These are phyloP conservation scores for Morella rubra DNA, from an alignment of 306 rosid species.

Conservation along the genomic window DNA sequence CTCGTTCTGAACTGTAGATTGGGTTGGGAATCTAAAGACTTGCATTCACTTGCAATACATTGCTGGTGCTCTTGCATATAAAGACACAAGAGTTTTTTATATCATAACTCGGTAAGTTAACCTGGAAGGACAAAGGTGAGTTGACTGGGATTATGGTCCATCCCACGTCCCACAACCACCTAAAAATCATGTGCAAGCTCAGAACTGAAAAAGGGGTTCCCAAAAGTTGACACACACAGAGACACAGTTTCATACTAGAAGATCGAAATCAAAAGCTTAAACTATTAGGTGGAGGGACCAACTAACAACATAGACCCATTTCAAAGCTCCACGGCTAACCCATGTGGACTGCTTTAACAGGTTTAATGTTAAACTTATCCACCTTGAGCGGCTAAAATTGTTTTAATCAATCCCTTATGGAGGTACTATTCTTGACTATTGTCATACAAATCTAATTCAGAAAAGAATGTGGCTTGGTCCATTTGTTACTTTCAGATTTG, in stretches of 20 bases:
- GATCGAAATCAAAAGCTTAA: not conserved
- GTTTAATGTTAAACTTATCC: not conserved
- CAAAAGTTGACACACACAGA: not conserved
- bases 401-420: not conserved
- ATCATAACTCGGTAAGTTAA: not conserved
- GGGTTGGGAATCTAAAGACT: not conserved
- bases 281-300: not conserved
- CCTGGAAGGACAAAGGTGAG: not conserved
- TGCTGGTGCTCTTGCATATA: not conserved
- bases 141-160: not conserved
- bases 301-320: not conserved
- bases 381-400: not conserved
- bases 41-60: not conserved
- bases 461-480: not conserved
- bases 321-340: not conserved
- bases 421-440: not conserved
- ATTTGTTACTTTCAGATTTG: not conserved
- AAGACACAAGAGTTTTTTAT: not conserved
- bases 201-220: not conserved
- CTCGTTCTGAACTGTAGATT: too few species aligned
- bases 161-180: not conserved
- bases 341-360: not conserved
- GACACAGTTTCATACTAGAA: not conserved
- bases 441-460: not conserved
- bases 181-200: not conserved